Base-by-base conservation (phyloP, 192 early-diverging fungal species). In the Cladochytrium replicatum region DNA sequence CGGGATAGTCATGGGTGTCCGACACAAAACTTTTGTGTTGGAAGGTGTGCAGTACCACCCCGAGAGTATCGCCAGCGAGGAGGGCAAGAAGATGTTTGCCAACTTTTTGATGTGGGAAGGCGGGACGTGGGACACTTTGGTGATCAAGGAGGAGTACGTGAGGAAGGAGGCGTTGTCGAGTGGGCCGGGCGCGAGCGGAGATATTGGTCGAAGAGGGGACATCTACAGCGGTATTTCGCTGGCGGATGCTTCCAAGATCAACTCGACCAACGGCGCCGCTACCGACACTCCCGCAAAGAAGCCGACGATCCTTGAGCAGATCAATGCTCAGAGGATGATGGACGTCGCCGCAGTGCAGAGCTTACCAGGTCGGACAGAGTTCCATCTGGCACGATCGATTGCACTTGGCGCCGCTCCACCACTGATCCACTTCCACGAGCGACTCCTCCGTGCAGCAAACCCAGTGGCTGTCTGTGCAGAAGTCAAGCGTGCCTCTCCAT, bases 1-100 rank as follows among this genome's bases (percentile, higher is more conserved):
- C 50, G 87, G 89, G 24, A 71, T 93, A 26, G 74, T 99, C 40
- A 99, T 99, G 96, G 96, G 89, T 46, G 80, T 94, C 15, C 78
- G 96, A 47, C 96, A 99, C 72, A 84, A 75, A 59, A 70, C 71
- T 13, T 91, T 67, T 49, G 81, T 91, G 2, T 74, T 99, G 25
- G 93, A 97, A 67, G 93, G 96, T 41, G 85, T 99, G 7, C 96
- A 99, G 66, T 99, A 82, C 71, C 96, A 99, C 60, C 96, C 96
- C 0, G 96, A 99, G 69, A 88, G 86, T 68, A 92, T 99, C 46
- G 75, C 96, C 28, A 89, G 87, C 56, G 89, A 99, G 57, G 70
- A 90, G 50, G 96, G 96, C 24, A 71, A 83, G 48, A 67, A 60
- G 8, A 83, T 99, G 71, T 78, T 99, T 60, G 68, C 64, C 46